Base-by-base conservation (phyloP, 2,329 filamentous ascomycete species). In the Epichloe gansuensis region DNA sequence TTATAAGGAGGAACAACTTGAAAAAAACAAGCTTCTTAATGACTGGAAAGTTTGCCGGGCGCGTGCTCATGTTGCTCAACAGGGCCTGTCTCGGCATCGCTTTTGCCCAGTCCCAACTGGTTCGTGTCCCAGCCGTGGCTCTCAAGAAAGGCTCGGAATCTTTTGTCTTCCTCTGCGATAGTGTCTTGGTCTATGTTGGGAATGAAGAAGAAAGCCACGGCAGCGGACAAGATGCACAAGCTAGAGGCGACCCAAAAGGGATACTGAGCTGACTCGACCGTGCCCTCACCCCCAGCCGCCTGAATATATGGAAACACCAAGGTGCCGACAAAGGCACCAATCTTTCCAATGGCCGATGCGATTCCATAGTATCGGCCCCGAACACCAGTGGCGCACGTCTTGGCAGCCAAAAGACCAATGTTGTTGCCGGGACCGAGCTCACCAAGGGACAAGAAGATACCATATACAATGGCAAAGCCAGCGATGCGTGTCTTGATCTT, bases 161-260 rank as follows among this genome's bases (percentile, higher is more conserved):
- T 77, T 8, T 73, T 63, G 62, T 96, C 90, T 67, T 96, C 91
- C 15, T 77, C 62, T 1, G 83, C 79, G 56, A 96, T 94, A 0
- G 88, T 95, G 61, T 95, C 86, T 69, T 94, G 78, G n/a, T 82
- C 82, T 55, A 96, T 85, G 47, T 87, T 71, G 0, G 91, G 91
- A 48, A 95, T 67, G 54, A 78, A 77, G 60, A 89, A 79, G 8
- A 85, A 71, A 1, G 73, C 60, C 11, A 72, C 65, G 5, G 38
- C 68, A 0, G 87, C 88, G 2, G 82, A 84, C 48, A 95, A 72
- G n/a, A 94, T 68, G 59, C 88, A 93, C 52, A 95, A 68, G 25
- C 79, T 74, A 41, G 83, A 86, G 2, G 83, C 84, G n/a, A 96
- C 88, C 67, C 83, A 95, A 71, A 95, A 96, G 0, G 90, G 90